Percentiles rank a stretch among this genome's conserved stretches.
phyloP scores from a whole-genome alignment of 768 basidiomycete species.

The Gyrodon lividus region DNA sequence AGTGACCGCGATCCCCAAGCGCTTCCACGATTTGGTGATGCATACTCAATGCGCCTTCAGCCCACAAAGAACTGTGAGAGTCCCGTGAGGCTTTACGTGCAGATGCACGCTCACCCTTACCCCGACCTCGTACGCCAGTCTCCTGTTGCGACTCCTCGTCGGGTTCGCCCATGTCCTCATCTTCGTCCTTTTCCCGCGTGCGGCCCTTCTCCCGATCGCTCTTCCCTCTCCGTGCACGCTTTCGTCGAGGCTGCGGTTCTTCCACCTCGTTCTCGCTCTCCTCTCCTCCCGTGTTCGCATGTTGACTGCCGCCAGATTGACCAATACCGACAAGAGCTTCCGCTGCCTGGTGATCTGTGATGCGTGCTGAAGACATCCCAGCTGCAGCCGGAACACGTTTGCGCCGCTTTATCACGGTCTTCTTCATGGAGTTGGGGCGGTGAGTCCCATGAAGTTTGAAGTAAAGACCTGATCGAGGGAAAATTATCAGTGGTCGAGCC shows the following conservation, averaged over 20 bases:
- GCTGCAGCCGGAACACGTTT: conserved; percentile 93
- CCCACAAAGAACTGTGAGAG: conserved; percentile 33
- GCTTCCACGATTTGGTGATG: conserved; percentile 36
- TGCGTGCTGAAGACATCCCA: conserved; percentile 43
- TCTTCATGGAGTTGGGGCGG: conserved; percentile 98
- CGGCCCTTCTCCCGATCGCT: conserved; percentile 39
- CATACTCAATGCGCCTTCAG: conserved; percentile 36
- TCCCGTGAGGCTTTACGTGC: conserved; percentile 35
- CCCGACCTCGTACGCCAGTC: conserved; percentile 30
- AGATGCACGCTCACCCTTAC: conserved; percentile 40
- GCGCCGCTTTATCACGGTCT: conserved; percentile 96
- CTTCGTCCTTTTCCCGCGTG: conserved; percentile 39
- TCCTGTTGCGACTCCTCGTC: conserved; percentile 34
- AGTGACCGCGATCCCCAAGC: conserved; percentile 34
- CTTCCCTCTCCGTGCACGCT: conserved; percentile 47
- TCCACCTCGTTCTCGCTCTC: conserved; percentile 41
- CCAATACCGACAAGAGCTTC: conserved; percentile 87
- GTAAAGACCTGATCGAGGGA: conserved; percentile 72
- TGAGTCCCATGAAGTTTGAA: conserved; percentile 98
- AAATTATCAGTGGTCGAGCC: conserved; percentile 13
- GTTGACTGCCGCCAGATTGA: conserved; percentile 41
- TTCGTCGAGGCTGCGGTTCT: conserved; percentile 56
- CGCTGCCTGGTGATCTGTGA: conserved; percentile 86
- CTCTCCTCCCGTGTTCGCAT: conserved; percentile 36
- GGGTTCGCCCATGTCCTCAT: conserved; percentile 50